These are phyloP conservation scores for Candida pseudocylindracea DNA, from an alignment of 1,139 yeast species.

Conservation along the genomic window DNA sequence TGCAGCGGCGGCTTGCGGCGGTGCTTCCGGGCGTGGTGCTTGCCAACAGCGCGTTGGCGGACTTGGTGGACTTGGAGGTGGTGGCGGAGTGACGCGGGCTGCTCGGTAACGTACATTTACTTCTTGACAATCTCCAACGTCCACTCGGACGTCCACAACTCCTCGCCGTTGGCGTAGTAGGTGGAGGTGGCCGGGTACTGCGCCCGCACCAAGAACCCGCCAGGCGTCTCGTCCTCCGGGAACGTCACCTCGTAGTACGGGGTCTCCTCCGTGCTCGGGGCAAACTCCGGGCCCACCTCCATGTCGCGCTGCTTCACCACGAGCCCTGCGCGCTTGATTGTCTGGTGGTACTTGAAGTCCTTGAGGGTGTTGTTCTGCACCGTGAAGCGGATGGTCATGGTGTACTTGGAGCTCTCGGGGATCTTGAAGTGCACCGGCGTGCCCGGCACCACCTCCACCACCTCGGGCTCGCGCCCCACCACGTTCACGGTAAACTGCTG, in stretches of 20 bases:
- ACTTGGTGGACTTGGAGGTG: no score
- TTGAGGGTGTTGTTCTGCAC: conserved; percentile 12
- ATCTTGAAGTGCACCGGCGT: conserved; percentile 11
- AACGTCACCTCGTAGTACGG: conserved; percentile 5
- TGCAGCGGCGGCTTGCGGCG: no score
- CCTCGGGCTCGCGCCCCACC: no score
- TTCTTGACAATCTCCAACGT: not conserved
- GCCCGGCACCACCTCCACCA: conserved; percentile 8
- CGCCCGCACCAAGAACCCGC: conserved; percentile 1
- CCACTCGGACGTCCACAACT: not conserved
- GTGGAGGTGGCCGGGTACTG: not conserved
- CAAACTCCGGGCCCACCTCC: conserved; percentile 6
- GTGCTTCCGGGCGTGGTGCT: no score
- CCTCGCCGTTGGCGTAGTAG: not conserved
- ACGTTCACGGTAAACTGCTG: no score
- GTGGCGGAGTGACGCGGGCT: no score
- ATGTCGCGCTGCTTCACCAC: conserved; percentile 12
- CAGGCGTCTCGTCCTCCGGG: conserved; percentile 1
- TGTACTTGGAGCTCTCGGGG: conserved; percentile 18
- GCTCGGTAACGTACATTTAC: no score
- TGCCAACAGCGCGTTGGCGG: no score
- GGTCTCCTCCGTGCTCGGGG: conserved; percentile 1
- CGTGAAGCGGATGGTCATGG: conserved; percentile 12
- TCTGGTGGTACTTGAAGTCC: conserved; percentile 14
- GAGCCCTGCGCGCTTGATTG: conserved; percentile 16